Conservation (phyloP, 805 yeast species). For the Saccharomyces mikatae region DNA sequence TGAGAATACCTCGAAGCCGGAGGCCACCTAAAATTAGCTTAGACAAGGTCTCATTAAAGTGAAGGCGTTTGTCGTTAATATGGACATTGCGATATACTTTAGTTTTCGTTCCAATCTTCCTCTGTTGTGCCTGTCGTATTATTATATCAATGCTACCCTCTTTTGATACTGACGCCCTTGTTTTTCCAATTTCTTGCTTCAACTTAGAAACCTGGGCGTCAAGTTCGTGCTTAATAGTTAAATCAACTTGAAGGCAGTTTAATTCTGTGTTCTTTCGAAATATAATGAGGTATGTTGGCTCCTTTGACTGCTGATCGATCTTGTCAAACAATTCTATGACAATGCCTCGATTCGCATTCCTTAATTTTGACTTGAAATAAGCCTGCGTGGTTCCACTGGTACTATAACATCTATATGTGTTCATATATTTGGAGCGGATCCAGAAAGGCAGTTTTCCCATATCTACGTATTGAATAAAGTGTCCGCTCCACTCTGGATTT, state of each 20-base stretch:
- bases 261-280: constrained; percentile 1
- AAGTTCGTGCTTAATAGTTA: constrained; percentile 3
- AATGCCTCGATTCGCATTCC: constrained; percentile 18
- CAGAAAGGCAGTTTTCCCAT: constrained; percentile 23
- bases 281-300: constrained; percentile 1
- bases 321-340: constrained; percentile 7
- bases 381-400: constrained; percentile 20
- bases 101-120: constrained; percentile 7
- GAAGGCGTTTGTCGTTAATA: constrained; percentile 19
- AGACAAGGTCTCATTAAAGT: constrained; percentile 28
- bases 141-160: constrained; percentile 15
- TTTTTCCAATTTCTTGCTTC: background rate
- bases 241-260: constrained; percentile 2
- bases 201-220: constrained; percentile 3
- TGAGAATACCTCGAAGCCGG: constrained; percentile 29
- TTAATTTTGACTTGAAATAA: constrained; percentile 23
- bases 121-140: constrained; percentile 15
- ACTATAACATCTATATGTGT: constrained; percentile 16
- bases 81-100: constrained; percentile 15
- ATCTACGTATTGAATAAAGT: constrained; percentile 18
- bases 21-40: constrained; percentile 32
- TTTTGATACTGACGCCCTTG: constrained; percentile 1
- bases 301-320: constrained; percentile 8
- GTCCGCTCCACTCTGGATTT: constrained; percentile 8
- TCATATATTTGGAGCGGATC: constrained; percentile 8